These are phyloP conservation scores for Favolaschia claudopus DNA, from an alignment of 768 basidiomycete species.

Conservation along the genomic window DNA sequence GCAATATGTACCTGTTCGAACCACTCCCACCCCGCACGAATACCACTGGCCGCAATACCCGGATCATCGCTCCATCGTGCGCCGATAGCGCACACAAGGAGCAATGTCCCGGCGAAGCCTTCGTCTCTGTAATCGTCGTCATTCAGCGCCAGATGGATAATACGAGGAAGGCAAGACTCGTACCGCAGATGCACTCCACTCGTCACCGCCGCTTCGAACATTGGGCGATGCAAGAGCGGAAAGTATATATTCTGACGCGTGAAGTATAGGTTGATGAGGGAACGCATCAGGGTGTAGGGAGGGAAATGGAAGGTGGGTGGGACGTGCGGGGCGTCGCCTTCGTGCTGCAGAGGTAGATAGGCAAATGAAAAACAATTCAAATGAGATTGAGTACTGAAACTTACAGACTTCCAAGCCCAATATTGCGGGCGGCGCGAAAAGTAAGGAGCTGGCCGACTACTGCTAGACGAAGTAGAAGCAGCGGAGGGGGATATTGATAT, in stretches of 20 bases:
- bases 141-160: background rate
- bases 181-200: slow-evolving; percentile 55
- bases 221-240: slow-evolving; percentile 78
- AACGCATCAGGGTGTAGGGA: slow-evolving; percentile 53
- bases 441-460: background rate
- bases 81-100: slow-evolving; percentile 77
- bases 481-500: too few species aligned
- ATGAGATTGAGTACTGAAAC: slow-evolving; percentile 13
- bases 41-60: slow-evolving; percentile 44
- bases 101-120: slow-evolving; percentile 63
- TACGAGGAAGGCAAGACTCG: background rate
- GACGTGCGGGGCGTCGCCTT: slow-evolving; percentile 1
- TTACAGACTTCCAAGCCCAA: slow-evolving; percentile 31
- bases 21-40: slow-evolving; percentile 72
- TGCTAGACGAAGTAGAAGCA: background rate
- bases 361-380: background rate
- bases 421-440: too few species aligned
- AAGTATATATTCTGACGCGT: slow-evolving; percentile 57
- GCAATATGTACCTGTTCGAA: slow-evolving; percentile 62
- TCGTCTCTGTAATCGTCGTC: slow-evolving; percentile 37
- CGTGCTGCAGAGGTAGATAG: too few species aligned
- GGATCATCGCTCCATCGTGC: slow-evolving; percentile 66
- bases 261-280: slow-evolving; percentile 75
- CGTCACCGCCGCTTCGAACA: slow-evolving; percentile 61
- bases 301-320: slow-evolving; percentile 51